Base-by-base conservation (phyloP, 176 grass and related monocot genomes). In the Tillandsia fasciculata region DNA sequence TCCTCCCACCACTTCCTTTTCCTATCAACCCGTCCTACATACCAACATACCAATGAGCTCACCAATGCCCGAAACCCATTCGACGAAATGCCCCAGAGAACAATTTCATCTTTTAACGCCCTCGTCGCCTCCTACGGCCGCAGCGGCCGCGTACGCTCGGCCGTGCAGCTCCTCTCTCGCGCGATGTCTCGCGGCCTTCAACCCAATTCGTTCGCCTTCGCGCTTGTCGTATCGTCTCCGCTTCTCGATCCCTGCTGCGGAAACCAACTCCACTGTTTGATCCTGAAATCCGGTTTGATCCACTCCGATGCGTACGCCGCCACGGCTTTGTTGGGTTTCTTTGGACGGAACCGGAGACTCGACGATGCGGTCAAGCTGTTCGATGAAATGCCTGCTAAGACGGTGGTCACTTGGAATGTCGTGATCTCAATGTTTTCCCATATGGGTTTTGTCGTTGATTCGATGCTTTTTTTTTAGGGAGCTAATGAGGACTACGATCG, bases 401-500 rank as follows among this genome's bases (percentile, higher is more conserved):
- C 69, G 26, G 77, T 88, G 42, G 73, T 87, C 73, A 88, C 85
- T 65, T 91, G 92, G 88, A 91, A 89, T 66, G 87, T 74, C 3
- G 77, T 91, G 29, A 20, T 20, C 20, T 20, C 20, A 20, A 20
- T 20, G 20, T n/a, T n/a, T n/a, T n/a, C n/a, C n/a, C n/a, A n/a
- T n/a, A n/a, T n/a, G n/a, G n/a, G n/a, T n/a, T n/a, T n/a, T n/a
- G n/a, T n/a, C n/a, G n/a, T n/a, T n/a, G n/a, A n/a, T n/a, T n/a
- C n/a, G n/a, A n/a, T n/a, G n/a, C n/a, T n/a, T n/a, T n/a, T n/a
- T n/a, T n/a, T n/a, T n/a, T n/a, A n/a, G n/a, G n/a, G n/a, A n/a
- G n/a, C n/a, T n/a, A n/a, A n/a, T n/a, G n/a, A n/a, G n/a, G n/a
- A n/a, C n/a, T n/a, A n/a, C n/a, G n/a, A n/a, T n/a, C n/a, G n/a